Evolutionary conservation across 2,329 filamentous ascomycete genomes (phyloP).

Genomic region (Fusarium circinatum): DNA sequence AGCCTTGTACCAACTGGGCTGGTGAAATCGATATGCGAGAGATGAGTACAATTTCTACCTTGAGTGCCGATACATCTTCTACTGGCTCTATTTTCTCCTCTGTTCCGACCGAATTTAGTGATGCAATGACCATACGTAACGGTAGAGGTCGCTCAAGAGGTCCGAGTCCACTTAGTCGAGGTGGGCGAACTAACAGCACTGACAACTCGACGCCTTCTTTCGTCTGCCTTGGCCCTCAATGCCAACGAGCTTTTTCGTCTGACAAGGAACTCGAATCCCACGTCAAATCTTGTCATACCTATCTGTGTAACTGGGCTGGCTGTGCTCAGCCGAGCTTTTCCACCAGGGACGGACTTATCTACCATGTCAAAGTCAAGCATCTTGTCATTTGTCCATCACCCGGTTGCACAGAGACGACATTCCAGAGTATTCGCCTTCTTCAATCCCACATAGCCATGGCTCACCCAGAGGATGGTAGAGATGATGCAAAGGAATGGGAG

Average conservation of each 20-base stretch:
- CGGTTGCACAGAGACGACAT: conserved; percentile 52
- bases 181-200: conserved; percentile 16
- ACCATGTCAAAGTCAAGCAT: conserved; percentile 58
- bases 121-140: conserved; percentile 31
- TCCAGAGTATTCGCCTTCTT: conserved; percentile 49
- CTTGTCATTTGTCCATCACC: conserved; percentile 54
- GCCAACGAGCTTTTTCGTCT: conserved; percentile 39
- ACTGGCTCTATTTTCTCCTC: conserved; percentile 46
- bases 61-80: conserved; percentile 46
- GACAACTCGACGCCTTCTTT: conserved; percentile 30
- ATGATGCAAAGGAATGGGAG: conserved; percentile 42
- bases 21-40: conserved; percentile 14
- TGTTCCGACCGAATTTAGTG: conserved; percentile 44
- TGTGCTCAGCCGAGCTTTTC: conserved; percentile 51
- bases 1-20: conserved; percentile 11
- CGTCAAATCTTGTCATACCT: conserved; percentile 43
- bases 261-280: conserved; percentile 41
- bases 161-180: conserved; percentile 38
- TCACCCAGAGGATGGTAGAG: conserved; percentile 43
- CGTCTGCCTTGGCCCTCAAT: conserved; percentile 45
- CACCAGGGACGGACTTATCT: conserved; percentile 51
- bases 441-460: conserved; percentile 52
- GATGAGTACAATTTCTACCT: conserved; percentile 36
- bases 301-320: conserved; percentile 54
- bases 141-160: conserved; percentile 31